A percentile compares a stretch with the other conserved stretches of the same genome.
These are phyloP conservation scores for Cryptococcus deneoformans DNA, from an alignment of 1,284 basidiomycete species.

Conservation along the genomic window DNA sequence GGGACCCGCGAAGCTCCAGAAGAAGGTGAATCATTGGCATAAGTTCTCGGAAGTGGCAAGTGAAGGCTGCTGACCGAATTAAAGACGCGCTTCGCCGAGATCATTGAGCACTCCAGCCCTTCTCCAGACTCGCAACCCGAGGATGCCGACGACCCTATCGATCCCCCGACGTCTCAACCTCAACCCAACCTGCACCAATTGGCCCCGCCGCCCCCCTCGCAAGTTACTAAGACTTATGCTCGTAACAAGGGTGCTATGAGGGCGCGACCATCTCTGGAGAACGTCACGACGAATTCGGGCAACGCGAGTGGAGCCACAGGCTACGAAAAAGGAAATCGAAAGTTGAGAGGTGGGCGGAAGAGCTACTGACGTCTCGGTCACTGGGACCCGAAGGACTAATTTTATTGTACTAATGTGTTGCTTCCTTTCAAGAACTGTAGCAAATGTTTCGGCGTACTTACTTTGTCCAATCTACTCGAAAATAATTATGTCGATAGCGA, in stretches of 20 bases:
- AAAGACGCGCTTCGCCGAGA: constrained; percentile 2
- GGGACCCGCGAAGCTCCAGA: neutral
- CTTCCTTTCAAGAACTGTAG: too few relatives aligned
- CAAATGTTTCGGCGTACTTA: too few relatives aligned
- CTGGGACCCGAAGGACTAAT: too few relatives aligned
- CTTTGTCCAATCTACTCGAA: too few relatives aligned
- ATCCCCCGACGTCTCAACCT: neutral
- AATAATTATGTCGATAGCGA: too few relatives aligned
- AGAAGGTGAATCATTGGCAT: neutral
- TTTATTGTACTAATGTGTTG: too few relatives aligned
- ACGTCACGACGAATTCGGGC: neutral
- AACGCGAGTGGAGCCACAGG: too few relatives aligned
- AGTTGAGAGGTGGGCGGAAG: neutral
- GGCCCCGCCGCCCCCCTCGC: neutral
- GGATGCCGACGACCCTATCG: neutral
- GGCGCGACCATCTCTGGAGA: neutral
- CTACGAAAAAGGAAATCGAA: neutral
- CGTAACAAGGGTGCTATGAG: neutral
- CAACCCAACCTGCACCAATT: neutral
- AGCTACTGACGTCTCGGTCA: too few relatives aligned
- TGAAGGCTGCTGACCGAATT: too few relatives aligned
- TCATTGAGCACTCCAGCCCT: neutral
- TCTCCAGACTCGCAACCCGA: neutral
- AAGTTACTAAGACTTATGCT: neutral
- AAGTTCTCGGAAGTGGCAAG: too few relatives aligned